Evolutionary conservation across 2,329 filamentous ascomycete species (phyloP).

Genomic region (Colletotrichum sp.): DNA sequence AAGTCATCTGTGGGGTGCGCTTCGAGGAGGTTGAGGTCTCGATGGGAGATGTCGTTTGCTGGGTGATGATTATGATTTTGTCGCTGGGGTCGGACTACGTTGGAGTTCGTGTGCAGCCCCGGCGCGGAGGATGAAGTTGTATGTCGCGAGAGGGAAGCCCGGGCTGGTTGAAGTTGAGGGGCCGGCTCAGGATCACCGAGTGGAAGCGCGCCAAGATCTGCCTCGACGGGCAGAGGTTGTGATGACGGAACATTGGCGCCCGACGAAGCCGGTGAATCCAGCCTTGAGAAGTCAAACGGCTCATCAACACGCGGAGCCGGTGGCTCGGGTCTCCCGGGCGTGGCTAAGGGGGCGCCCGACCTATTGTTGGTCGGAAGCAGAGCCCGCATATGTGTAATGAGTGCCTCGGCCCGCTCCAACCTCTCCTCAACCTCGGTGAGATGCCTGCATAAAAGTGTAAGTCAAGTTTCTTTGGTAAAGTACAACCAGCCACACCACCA

Average conservation of each 20-base stretch:
- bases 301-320: background rate
- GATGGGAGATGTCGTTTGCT: background rate
- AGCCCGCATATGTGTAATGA: conserved; percentile 33
- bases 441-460: conserved; percentile 28
- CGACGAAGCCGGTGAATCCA: background rate
- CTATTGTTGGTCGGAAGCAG: conserved; percentile 30
- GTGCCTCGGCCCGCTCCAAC: conserved; percentile 37
- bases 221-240: background rate
- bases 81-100: background rate
- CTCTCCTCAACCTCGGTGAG: conserved; percentile 49
- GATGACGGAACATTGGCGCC: background rate
- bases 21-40: conserved; percentile 29
- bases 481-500: background rate
- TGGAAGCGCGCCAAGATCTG: background rate
- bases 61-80: background rate
- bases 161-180: background rate
- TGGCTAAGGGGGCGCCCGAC: background rate
- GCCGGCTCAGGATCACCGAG: background rate
- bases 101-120: background rate
- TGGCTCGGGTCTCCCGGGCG: background rate
- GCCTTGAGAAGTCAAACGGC: background rate
- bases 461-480: conserved; percentile 2
- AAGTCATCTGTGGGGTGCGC: conserved; percentile 39
- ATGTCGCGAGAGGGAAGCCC: background rate
- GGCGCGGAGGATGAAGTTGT: background rate